A percentile compares a stretch with the other conserved stretches of the same genome.
Evolutionary conservation across 352 stramenopile genomes (phyloP).

Genomic region (Peronospora belbahrii): DNA sequence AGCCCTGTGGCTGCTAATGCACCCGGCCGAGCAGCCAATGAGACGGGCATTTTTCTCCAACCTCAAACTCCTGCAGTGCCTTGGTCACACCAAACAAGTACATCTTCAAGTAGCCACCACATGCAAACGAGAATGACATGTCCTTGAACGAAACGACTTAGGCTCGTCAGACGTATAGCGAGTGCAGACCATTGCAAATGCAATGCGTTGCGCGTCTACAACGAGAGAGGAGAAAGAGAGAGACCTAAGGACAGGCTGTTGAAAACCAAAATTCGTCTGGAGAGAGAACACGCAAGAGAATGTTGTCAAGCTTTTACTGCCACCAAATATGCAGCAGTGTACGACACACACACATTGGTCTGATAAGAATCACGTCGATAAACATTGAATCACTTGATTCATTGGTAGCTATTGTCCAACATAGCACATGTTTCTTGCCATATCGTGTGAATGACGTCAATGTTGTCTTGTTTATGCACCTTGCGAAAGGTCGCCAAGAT

Average conservation of each 20-base stretch:
- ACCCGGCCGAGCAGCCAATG: slow-evolving; percentile 71
- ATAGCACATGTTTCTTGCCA: too few species aligned
- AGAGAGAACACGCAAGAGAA: too few species aligned
- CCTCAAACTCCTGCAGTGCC: slow-evolving; percentile 62
- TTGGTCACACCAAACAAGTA: slow-evolving; percentile 85
- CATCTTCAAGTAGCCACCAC: slow-evolving; percentile 83
- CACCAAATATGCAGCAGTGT: slow-evolving; percentile 10
- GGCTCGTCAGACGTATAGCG: not conserved
- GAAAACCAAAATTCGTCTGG: too few species aligned
- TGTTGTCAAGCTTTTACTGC: not conserved
- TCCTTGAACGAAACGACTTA: slow-evolving; percentile 3
- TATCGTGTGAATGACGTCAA: not conserved
- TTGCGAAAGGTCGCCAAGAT: not conserved
- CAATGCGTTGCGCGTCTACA: too few species aligned
- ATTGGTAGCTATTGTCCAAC: too few species aligned
- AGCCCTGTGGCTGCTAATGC: slow-evolving; percentile 65
- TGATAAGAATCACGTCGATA: not conserved
- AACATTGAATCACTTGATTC: not conserved
- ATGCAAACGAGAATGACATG: slow-evolving; percentile 73
- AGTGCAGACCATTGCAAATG: slow-evolving; percentile 3
- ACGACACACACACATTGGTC: too few species aligned
- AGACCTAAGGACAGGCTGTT: too few species aligned
- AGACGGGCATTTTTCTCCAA: slow-evolving; percentile 51
- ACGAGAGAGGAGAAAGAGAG: too few species aligned
- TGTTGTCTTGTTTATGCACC: not conserved